Base-by-base conservation (phyloP, 306 rosid genomes). In the Fragaria iinumae region DNA sequence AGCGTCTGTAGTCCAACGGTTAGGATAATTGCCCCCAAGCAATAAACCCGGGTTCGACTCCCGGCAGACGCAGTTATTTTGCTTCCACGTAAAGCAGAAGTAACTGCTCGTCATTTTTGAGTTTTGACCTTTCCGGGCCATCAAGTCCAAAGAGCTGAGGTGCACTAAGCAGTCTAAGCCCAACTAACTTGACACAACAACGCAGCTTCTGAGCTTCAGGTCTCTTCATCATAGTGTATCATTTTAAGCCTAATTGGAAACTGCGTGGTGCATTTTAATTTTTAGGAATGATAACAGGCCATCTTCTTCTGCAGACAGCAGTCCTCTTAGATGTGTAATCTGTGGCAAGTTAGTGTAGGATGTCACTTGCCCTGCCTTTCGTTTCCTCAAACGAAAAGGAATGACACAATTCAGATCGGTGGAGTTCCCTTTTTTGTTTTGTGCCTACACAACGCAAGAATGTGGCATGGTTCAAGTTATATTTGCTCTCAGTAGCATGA, bases 31-130 rank as follows among this genome's bases (percentile, higher is more conserved):
- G 67, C 67, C 67, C 29, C 67, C 41, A 62, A 62, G 67, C 41
- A 62, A 62, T 62, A 62, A n/a, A 62, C 67, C 41, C 67, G 41
- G 67, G 67, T 62, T 62, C n/a, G 67, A 62, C 67, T 62, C 67
- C 41, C 67, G 67, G 41, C 67, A 62, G 34, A 32, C 34, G 4
- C 34, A 32, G 34, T 32, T 32, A 3, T 32, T 32, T 32, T 32
- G 34, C 34, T 32, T 3, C 34, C 3, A 3, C 3, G 3, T 32
- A 32, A 32, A 32, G 34, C 34, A 32, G 34, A 32, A 32, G 34
- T 32, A 20, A 55, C 60, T 55, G 39, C 39, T 38, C 39, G 5
- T 38, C 39, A 38, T 38, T 38, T 38, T 38, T 5, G 41, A 38
- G 41, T 38, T 38, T 5, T 38, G 41, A 38, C 41, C 34, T 32